Evolutionary conservation across 768 basidiomycete species (phyloP).

Genomic region (Podaxis carcinomalis): DNA sequence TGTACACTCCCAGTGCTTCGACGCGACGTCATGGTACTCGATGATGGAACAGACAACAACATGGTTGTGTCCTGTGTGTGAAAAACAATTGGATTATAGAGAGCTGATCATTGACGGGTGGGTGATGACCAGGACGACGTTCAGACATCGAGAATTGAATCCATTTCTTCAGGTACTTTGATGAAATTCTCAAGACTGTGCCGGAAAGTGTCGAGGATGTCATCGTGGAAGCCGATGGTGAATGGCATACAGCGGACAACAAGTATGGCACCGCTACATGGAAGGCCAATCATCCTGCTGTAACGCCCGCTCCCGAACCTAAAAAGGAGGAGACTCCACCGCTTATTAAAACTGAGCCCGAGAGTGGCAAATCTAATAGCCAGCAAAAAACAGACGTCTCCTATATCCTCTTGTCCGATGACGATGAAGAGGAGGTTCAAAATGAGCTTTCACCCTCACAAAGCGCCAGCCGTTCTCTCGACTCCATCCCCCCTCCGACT

Average conservation of each 20-base stretch:
- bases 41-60: conserved; percentile 97
- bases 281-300: conserved; percentile 51
- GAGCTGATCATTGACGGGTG: conserved; percentile 94
- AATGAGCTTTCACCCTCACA: conserved; percentile 69
- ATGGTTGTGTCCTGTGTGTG: conserved; percentile 94
- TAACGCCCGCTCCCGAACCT: conserved; percentile 23
- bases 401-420: conserved; percentile 69
- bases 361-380: conserved; percentile 30
- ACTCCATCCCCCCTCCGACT: conserved; percentile 20
- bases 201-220: conserved; percentile 87
- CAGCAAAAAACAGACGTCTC: conserved; percentile 44
- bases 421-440: conserved; percentile 74
- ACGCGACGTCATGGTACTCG: conserved; percentile 89
- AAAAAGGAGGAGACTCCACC: conserved; percentile 26
- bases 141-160: not conserved
- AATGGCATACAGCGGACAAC: conserved; percentile 93
- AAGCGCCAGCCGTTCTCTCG: conserved; percentile 31
- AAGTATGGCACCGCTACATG: conserved; percentile 75
- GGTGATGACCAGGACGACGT: not conserved
- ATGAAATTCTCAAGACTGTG: conserved; percentile 74
- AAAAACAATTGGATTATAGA: conserved; percentile 67
- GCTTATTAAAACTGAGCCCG: conserved; percentile 22
- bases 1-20: conserved; percentile 92
- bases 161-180: conserved; percentile 63
- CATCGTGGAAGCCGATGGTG: conserved; percentile 88